Conservation (phyloP, 2,329 filamentous ascomycete species). For the Pseudogymnoascus sp. region DNA sequence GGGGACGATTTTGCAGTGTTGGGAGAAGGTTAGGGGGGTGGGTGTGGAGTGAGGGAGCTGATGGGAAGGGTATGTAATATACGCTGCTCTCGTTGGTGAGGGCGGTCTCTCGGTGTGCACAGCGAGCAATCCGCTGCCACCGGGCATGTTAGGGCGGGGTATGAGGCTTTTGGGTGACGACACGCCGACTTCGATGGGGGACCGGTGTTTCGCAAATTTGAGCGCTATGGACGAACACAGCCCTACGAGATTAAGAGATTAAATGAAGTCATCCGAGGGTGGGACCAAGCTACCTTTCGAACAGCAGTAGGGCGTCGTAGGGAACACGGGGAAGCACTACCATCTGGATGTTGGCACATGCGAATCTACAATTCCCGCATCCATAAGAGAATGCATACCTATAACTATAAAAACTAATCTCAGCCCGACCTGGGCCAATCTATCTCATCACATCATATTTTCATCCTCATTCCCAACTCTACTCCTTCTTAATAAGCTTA, state of each 20-base stretch:
- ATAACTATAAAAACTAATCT: neutral
- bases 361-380: neutral
- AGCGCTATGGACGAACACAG: neutral
- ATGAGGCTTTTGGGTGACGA: neutral
- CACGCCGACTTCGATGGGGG: neutral
- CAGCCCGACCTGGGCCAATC: neutral
- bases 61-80: neutral
- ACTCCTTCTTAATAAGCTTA: constrained; percentile 56
- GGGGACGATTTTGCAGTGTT: constrained; percentile 21
- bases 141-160: neutral
- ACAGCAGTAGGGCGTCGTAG: neutral
- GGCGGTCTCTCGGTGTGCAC: neutral
- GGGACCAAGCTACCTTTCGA: too few relatives aligned
- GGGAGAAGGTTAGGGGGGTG: constrained; percentile 19
- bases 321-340: neutral
- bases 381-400: neutral
- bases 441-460: neutral
- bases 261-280: neutral
- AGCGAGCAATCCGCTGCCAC: neutral
- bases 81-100: neutral
- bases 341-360: neutral
- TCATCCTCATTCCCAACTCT: constrained; percentile 9
- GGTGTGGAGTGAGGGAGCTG: neutral
- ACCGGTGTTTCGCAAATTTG: too few relatives aligned
- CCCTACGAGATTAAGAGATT: neutral